Evolutionary conservation across 257 asterid genomes (phyloP).

Genomic region (Jasminum sambac): DNA sequence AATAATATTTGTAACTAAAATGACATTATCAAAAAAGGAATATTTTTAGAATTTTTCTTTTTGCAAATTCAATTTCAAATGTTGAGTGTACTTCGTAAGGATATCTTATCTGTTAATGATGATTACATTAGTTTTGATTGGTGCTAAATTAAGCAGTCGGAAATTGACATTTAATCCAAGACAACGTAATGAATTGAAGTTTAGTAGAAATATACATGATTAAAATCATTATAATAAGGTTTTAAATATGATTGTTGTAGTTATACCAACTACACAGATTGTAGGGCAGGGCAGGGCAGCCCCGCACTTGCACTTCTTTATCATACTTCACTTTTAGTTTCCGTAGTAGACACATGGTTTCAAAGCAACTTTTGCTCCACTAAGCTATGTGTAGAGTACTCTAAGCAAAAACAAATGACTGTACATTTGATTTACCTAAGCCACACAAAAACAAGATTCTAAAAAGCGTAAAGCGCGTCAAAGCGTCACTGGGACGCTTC

Average conservation of each 20-base stretch:
- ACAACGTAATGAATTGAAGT: too few relatives aligned
- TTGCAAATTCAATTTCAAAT: not conserved
- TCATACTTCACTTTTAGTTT: not conserved
- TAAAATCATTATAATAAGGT: not conserved
- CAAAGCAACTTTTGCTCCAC: conserved; percentile 18
- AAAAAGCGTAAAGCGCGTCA: too few relatives aligned
- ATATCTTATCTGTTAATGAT: conserved; percentile 9
- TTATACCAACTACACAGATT: conserved; percentile 46
- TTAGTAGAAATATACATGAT: too few relatives aligned
- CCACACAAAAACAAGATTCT: too few relatives aligned
- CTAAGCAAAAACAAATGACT: conserved; percentile 13
- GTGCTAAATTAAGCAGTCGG: too few relatives aligned
- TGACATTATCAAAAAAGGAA: not conserved
- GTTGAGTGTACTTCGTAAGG: conserved; percentile 3
- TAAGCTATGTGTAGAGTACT: conserved; percentile 28
- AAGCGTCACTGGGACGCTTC: too few relatives aligned
- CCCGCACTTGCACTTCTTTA: not conserved
- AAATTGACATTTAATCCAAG: too few relatives aligned
- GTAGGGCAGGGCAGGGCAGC: conserved; percentile 8
- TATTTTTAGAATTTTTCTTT: not conserved
- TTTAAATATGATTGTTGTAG: conserved; percentile 6
- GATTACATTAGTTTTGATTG: too few relatives aligned
- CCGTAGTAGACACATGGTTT: not conserved
- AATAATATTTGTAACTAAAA: too few relatives aligned
- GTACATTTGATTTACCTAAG: not conserved